Evolutionary conservation across 139 green algal species (phyloP), one percentile per base, ranked within the genome.

Genomic region (Parachlorella kessleri): DNA sequence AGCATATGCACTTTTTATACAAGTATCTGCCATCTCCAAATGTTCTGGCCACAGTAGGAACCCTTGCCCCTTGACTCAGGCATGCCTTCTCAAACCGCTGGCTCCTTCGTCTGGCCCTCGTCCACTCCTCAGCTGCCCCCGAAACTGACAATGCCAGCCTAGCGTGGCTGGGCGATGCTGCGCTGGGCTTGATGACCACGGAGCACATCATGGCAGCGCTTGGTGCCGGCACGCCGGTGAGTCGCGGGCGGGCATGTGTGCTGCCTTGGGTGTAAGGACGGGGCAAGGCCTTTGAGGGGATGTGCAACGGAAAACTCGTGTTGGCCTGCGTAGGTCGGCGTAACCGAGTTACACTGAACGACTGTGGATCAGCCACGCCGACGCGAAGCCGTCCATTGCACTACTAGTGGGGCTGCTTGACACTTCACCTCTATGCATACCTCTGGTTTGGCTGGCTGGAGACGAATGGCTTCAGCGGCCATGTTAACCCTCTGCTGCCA

Each of bases 121-220:
- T 53, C 9, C 82, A 87, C 37, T n/a, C 26, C 14, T 84, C 70
- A 7, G 72, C 72, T 18, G 75, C 67, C 3, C 66, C 67, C 7
- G 66, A 8, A 41, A 33, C 53, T 59, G 66, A 36, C 77, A 77
- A 67, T 33, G 6, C 54, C n/a, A 40, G 10, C 21, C 35, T 84
- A 54, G 41, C 72, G 53, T 82, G 78, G 83, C 66, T 87, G 24
- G 83, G 83, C 36, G 83, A 87, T 30, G 48, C 83, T 63, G 77
- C 63, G 24, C 42, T 87, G 3, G 32, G 80, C 21, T 35, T 87
- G 26, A 55, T 81, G 1, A 36, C 85, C 3, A 78, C 35, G 24
- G 76, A 83, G 71, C 70, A 83, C 26, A 33, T 84, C 21, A 23
- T 72, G 37, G 73, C 76, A 33, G 39, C 70, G n/a, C 35, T 55